Percentiles rank a stretch among this genome's conserved stretches.
Conservation (phyloP, 192 early-diverging fungal species). For the Gonapodya sp. region DNA sequence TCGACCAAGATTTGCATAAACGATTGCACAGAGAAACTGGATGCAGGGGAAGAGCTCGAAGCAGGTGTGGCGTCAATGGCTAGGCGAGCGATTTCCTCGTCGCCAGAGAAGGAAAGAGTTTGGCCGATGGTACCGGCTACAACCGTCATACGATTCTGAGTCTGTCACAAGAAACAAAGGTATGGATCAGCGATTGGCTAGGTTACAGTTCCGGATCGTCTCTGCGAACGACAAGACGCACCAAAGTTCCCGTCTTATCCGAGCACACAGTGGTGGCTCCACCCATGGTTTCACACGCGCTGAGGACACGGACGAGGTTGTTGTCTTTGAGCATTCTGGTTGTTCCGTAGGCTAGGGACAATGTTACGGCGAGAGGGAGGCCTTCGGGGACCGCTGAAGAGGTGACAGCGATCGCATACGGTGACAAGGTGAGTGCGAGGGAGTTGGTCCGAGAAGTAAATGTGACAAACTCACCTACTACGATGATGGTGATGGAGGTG, state of each 20-base stretch:
- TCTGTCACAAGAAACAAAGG: conserved; percentile 32
- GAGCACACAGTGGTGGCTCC: conserved; percentile 92
- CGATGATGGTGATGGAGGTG: conserved; percentile 84
- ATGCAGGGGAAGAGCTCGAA: conserved; percentile 26
- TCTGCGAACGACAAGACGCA: background rate
- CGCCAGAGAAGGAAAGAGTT: conserved; percentile 31
- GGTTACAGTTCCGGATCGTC: background rate
- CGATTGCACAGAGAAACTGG: conserved; percentile 19
- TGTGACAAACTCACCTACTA: too few species aligned
- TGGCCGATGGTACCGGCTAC: conserved; percentile 74
- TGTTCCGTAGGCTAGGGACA: conserved; percentile 91
- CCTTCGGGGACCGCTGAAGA: conserved; percentile 99
- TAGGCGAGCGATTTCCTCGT: conserved; percentile 25
- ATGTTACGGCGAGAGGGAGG: conserved; percentile 90
- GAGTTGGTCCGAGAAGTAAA: too few species aligned
- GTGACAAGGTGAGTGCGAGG: too few species aligned
- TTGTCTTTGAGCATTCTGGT: conserved; percentile 93
- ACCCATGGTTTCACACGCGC: conserved; percentile 96
- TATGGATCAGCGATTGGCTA: background rate
- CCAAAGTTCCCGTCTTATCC: conserved; percentile 90
- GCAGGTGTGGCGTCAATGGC: conserved; percentile 26
- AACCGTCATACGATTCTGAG: conserved; percentile 97
- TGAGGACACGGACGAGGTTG: conserved; percentile 89
- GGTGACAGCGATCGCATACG: too few species aligned
- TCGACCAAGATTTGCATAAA: conserved; percentile 31